phyloP scores from a whole-genome alignment of 805 yeast genomes.

The Isabelozyma gotoi region DNA sequence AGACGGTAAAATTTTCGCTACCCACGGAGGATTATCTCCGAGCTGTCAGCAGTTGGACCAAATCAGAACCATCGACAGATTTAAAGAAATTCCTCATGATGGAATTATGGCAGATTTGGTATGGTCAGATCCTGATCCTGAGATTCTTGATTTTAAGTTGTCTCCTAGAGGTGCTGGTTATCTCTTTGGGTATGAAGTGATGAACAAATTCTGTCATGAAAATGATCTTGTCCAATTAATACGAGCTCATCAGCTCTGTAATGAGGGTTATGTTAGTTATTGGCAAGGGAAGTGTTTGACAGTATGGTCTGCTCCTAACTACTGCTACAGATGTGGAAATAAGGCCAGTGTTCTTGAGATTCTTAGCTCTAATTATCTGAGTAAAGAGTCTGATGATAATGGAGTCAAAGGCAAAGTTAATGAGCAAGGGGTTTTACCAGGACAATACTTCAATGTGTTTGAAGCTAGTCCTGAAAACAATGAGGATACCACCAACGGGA shows the following conservation, averaged over 20 bases:
- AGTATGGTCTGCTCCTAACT: constrained; percentile 98
- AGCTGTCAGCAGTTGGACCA: constrained; percentile 93
- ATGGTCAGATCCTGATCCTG: constrained; percentile 97
- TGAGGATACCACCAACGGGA: constrained; percentile 47
- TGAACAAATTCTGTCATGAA: constrained; percentile 75
- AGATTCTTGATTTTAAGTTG: constrained; percentile 73
- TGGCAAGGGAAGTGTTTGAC: constrained; percentile 91
- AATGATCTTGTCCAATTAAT: constrained; percentile 79
- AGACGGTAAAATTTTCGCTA: constrained; percentile 87
- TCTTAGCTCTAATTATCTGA: constrained; percentile 45
- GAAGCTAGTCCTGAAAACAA: constrained; percentile 96
- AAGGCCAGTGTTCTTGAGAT: constrained; percentile 96
- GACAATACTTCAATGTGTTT: constrained; percentile 85
- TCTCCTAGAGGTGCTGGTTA: constrained; percentile 98
- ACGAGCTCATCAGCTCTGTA: constrained; percentile 95
- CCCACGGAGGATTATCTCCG: constrained; percentile 96
- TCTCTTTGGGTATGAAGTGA: constrained; percentile 90
- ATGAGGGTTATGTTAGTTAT: constrained; percentile 91
- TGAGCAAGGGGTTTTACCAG: constrained; percentile 34
- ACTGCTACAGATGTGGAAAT: constrained; percentile 96
- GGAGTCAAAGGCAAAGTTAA: constrained; percentile 5
- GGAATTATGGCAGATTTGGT: constrained; percentile 99
- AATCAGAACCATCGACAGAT: constrained; percentile 84
- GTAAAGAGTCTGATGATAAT: constrained; percentile 14
- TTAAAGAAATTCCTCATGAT: constrained; percentile 95